A percentile compares a stretch with the other conserved stretches of the same genome.
Evolutionary conservation across 192 early-diverging fungal genomes (phyloP).

Genomic region (Spizellomyces sp.): DNA sequence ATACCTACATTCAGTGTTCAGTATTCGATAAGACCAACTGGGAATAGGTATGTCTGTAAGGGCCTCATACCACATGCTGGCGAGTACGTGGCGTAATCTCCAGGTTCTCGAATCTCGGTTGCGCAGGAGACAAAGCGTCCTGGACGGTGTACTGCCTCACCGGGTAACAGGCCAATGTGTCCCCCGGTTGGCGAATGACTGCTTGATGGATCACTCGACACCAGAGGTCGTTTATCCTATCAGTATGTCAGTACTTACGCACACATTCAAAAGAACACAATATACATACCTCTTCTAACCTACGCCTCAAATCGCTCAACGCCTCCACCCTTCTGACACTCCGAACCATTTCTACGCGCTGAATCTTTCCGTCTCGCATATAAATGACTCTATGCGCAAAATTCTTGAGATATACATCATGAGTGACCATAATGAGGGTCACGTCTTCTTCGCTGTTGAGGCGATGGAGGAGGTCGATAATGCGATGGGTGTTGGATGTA

Average conservation of each 20-base stretch:
- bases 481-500: conserved; percentile 28
- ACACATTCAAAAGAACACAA: too few species aligned
- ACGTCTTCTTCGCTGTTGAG: conserved; percentile 30
- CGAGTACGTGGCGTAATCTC: conserved; percentile 30
- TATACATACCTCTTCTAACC: neutral
- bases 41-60: too few species aligned
- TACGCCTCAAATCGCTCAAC: conserved; percentile 11
- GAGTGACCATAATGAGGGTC: conserved; percentile 43
- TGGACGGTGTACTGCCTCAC: conserved; percentile 12
- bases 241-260: too few species aligned
- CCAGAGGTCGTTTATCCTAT: too few species aligned
- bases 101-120: conserved; percentile 30
- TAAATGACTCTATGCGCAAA: conserved; percentile 35
- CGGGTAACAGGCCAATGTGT: conserved; percentile 3
- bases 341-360: conserved; percentile 12
- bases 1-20: neutral
- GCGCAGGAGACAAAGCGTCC: conserved; percentile 14
- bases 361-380: conserved; percentile 41
- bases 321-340: conserved; percentile 1
- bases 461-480: conserved; percentile 29
- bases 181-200: too few species aligned
- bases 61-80: conserved; percentile 2
- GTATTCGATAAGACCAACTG: too few species aligned
- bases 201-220: too few species aligned
- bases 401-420: conserved; percentile 39